phyloP scores from a whole-genome alignment of 2,329 filamentous ascomycete species.

The Laburnicola sp. region DNA sequence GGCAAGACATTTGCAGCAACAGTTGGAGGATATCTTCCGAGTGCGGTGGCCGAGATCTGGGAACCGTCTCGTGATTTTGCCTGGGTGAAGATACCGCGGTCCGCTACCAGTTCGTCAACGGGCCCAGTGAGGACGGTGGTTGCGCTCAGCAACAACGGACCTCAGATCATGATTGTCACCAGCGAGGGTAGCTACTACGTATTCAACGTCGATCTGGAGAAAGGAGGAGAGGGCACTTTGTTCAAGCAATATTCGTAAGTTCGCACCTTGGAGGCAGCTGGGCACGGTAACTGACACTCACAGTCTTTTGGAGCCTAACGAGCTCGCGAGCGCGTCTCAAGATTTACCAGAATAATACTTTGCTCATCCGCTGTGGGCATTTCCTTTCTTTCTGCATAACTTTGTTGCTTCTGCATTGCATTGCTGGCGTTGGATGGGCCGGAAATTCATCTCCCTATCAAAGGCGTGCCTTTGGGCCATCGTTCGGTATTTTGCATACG shows the following conservation, averaged over 20 bases:
- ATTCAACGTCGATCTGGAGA: slow-evolving; percentile 92
- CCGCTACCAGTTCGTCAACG: slow-evolving; percentile 39
- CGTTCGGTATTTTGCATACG: no score
- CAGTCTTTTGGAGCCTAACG: slow-evolving; percentile 42
- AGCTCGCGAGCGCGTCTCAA: slow-evolving; percentile 37
- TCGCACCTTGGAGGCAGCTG: not conserved
- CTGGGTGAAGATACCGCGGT: slow-evolving; percentile 87
- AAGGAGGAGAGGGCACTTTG: slow-evolving; percentile 87
- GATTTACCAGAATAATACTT: slow-evolving; percentile 33
- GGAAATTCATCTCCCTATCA: no score
- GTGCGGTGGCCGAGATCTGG: slow-evolving; percentile 96
- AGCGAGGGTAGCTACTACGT: slow-evolving; percentile 95
- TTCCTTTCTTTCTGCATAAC: slow-evolving; percentile 5
- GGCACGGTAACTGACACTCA: slow-evolving; percentile 19
- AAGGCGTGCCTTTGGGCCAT: no score
- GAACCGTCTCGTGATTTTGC: slow-evolving; percentile 94
- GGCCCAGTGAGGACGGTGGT: slow-evolving; percentile 83
- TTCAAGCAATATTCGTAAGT: slow-evolving; percentile 92
- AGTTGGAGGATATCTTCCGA: slow-evolving; percentile 88
- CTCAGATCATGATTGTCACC: slow-evolving; percentile 97
- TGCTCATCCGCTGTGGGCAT: no score
- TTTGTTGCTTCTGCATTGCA: slow-evolving; percentile 31
- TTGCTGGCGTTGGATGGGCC: slow-evolving; percentile 26
- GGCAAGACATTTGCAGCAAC: slow-evolving; percentile 85
- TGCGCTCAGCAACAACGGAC: slow-evolving; percentile 91